Evolutionary conservation across 495 filamentous ascomycete genomes (phyloP).

Genomic region (Chaetomium fimeti): DNA sequence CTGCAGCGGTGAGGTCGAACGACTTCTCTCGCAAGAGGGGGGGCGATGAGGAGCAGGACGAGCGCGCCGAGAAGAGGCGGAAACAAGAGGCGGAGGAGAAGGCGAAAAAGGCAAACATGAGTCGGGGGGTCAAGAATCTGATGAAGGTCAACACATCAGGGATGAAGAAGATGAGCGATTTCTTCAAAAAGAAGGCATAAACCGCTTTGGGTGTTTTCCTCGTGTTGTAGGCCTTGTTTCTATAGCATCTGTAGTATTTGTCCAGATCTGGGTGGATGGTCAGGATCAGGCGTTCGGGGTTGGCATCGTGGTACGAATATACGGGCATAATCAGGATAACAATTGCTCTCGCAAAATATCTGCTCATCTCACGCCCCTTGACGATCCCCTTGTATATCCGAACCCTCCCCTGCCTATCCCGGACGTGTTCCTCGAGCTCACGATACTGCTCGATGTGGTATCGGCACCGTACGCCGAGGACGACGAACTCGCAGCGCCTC

Average conservation of each 20-base stretch:
- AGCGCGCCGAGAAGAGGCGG: slow-evolving; percentile 73
- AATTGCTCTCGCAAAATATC: not conserved
- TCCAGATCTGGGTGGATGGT: slow-evolving; percentile 5
- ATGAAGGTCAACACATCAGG: slow-evolving; percentile 85
- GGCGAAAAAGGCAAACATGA: slow-evolving; percentile 65
- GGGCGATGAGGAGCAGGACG: slow-evolving; percentile 70
- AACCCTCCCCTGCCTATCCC: slow-evolving; percentile 43
- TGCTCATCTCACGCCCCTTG: slow-evolving; percentile 18
- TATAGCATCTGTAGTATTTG: slow-evolving; percentile 4
- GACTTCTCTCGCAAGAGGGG: slow-evolving; percentile 76
- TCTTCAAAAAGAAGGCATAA: slow-evolving; percentile 74
- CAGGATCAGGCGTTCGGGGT: slow-evolving; percentile 16
- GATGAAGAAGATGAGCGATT: slow-evolving; percentile 97
- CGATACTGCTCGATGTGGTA: slow-evolving; percentile 33
- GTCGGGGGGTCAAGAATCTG: slow-evolving; percentile 69
- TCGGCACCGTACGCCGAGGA: slow-evolving; percentile 33
- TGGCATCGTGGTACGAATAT: not conserved
- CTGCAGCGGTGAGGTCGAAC: slow-evolving; percentile 60
- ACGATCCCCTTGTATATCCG: slow-evolving; percentile 29
- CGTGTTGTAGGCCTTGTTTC: not conserved
- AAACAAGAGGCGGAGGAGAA: slow-evolving; percentile 63
- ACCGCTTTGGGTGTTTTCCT: slow-evolving; percentile 6
- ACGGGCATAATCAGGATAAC: slow-evolving; percentile 6
- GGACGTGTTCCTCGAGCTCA: slow-evolving; percentile 37
- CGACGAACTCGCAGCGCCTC: slow-evolving; percentile 20